Conservation (phyloP, 108 stramenopile genomes). For the Parmales sp. region DNA sequence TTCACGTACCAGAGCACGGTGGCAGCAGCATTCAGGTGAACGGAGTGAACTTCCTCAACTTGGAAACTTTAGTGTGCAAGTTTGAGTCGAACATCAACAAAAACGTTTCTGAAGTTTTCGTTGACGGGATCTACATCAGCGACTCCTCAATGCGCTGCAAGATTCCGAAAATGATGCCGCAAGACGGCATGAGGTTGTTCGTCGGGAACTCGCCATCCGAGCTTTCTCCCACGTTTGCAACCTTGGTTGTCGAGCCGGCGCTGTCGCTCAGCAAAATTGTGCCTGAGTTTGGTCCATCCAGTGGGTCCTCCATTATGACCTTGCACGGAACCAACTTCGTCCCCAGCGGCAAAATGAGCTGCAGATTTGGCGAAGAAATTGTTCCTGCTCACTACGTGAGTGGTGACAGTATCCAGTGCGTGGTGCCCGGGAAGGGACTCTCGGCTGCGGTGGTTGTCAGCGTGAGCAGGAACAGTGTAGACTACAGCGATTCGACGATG, state of each 20-base stretch:
- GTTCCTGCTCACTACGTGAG: neutral
- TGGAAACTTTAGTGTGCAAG: neutral
- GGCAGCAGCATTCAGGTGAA: conserved; percentile 26
- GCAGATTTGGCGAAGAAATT: conserved; percentile 4
- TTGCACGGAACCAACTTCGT: conserved; percentile 5
- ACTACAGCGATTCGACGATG: neutral
- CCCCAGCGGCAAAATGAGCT: neutral
- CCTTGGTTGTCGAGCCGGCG: neutral
- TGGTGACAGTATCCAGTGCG: neutral
- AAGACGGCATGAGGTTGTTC: no score
- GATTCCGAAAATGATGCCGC: no score
- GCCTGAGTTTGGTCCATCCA: neutral
- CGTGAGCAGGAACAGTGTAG: neutral
- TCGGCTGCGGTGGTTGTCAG: neutral
- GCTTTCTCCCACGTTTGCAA: no score
- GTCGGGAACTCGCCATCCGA: no score
- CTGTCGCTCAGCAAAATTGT: neutral
- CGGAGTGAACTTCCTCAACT: conserved; percentile 24
- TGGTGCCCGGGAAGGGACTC: neutral
- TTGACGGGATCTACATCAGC: no score
- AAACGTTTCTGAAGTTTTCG: no score
- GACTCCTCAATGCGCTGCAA: no score
- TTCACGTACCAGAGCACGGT: no score
- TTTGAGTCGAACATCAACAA: no score
- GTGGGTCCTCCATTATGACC: neutral